Evolutionary conservation across 768 basidiomycete species (phyloP).

Genomic region (Lenzites betulinus): DNA sequence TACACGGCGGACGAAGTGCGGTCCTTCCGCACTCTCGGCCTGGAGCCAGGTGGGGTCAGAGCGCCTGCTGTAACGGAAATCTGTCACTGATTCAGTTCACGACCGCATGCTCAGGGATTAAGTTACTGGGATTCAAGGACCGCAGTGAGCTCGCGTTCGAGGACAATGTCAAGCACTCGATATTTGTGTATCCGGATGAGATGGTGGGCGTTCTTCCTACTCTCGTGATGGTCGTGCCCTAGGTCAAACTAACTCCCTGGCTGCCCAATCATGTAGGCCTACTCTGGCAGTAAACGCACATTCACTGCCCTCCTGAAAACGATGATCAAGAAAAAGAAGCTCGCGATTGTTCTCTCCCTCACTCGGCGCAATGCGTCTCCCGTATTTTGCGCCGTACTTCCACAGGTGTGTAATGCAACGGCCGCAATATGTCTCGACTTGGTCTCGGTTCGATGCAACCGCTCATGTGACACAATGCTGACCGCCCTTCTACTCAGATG

Average conservation of each 20-base stretch:
- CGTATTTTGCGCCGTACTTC: constrained; percentile 80
- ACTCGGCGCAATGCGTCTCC: constrained; percentile 75
- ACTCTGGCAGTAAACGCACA: constrained; percentile 89
- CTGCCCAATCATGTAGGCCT: constrained; percentile 47
- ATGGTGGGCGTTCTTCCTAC: constrained; percentile 47
- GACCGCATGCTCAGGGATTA: constrained; percentile 58
- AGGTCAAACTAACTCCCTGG: not conserved
- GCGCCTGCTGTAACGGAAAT: not conserved
- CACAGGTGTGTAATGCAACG: constrained; percentile 59
- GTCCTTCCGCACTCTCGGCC: constrained; percentile 78
- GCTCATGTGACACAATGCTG: not conserved
- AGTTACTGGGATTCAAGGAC: constrained; percentile 91
- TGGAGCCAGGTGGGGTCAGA: constrained; percentile 63
- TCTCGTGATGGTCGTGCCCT: not conserved
- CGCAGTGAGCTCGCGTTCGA: constrained; percentile 70
- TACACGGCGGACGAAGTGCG: constrained; percentile 83
- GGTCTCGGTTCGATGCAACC: not conserved
- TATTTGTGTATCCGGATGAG: constrained; percentile 93
- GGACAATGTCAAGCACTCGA: constrained; percentile 90
- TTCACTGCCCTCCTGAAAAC: constrained; percentile 86
- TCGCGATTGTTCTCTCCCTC: constrained; percentile 75
- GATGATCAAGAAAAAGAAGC: constrained; percentile 77
- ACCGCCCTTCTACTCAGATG: constrained; percentile 44
- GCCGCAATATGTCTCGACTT: constrained; percentile 16
- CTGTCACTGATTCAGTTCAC: not conserved